Evolutionary conservation across 306 rosid genomes (phyloP).

Genomic region (Cicer arietinum): DNA sequence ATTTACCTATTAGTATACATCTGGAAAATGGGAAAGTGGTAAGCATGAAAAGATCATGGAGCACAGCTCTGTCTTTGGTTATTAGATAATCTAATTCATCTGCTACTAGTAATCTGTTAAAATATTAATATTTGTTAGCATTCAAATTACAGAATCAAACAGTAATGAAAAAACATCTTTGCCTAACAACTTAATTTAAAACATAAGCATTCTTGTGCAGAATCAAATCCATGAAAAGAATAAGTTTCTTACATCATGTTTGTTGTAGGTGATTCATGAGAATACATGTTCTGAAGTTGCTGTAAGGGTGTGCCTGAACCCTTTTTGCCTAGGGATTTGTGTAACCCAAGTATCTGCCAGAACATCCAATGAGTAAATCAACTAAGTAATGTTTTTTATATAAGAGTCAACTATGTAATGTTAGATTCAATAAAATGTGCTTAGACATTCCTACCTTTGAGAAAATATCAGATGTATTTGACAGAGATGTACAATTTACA

Average conservation of each 20-base stretch:
- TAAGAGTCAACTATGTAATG: constrained; percentile 1
- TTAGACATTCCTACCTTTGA: constrained; percentile 58
- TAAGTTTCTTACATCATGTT: constrained; percentile 72
- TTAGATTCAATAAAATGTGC: constrained; percentile 6
- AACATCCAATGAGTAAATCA: constrained; percentile 42
- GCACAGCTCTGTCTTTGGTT: constrained; percentile 83
- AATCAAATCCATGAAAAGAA: background rate
- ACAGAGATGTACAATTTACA: constrained; percentile 72
- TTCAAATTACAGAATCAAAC: constrained; percentile 36
- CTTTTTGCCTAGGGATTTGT: constrained; percentile 54
- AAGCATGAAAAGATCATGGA: constrained; percentile 95
- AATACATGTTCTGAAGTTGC: constrained; percentile 79
- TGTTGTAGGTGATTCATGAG: constrained; percentile 55
- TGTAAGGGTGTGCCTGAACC: constrained; percentile 61
- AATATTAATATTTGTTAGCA: constrained; percentile 19
- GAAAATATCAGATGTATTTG: constrained; percentile 79
- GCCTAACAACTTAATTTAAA: background rate
- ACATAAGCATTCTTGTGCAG: too few relatives aligned
- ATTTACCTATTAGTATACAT: constrained; percentile 80
- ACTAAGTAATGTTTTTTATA: too few relatives aligned
- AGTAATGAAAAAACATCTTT: background rate
- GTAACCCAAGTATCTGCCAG: constrained; percentile 65
- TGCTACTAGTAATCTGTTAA: constrained; percentile 72
- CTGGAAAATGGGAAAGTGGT: constrained; percentile 88
- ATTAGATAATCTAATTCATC: constrained; percentile 95